These are phyloP conservation scores for Podospora didyma DNA, from an alignment of 495 filamentous ascomycete genomes.

Conservation along the genomic window DNA sequence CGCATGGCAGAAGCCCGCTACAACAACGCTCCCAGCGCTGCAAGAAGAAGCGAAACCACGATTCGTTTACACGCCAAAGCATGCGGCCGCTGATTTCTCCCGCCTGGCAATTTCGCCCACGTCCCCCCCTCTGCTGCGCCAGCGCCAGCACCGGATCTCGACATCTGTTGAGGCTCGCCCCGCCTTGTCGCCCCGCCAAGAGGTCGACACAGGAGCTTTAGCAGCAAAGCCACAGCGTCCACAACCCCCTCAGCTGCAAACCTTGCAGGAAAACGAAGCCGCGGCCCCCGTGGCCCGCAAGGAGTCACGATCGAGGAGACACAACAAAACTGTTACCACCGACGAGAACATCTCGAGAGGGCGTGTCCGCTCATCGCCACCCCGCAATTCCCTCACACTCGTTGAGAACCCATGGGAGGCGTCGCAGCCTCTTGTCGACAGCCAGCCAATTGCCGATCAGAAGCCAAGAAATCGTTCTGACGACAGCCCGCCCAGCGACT, in stretches of 20 bases:
- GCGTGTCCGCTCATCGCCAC: too few relatives aligned
- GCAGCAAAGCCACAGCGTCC: not conserved
- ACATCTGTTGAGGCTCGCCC: not conserved
- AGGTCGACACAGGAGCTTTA: not conserved
- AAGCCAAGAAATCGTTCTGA: not conserved
- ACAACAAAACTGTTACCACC: not conserved
- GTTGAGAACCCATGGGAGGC: constrained; percentile 1
- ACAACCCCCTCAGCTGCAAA: constrained; percentile 4
- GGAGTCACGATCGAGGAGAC: not conserved
- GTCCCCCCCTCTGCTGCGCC: not conserved
- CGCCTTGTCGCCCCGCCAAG: not conserved
- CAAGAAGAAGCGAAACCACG: constrained; percentile 13
- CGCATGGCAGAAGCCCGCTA: constrained; percentile 14
- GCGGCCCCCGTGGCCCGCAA: not conserved
- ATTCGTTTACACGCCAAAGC: constrained; percentile 24
- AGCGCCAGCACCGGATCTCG: too few relatives aligned
- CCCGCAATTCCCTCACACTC: not conserved
- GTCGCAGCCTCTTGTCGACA: not conserved
- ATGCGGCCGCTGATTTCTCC: constrained; percentile 28
- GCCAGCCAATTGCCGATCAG: not conserved
- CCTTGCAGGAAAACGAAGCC: constrained; percentile 3
- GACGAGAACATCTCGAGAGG: too few relatives aligned
- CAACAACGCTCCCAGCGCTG: not conserved
- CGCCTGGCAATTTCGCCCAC: constrained; percentile 13
- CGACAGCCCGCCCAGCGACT: constrained; percentile 16